phyloP scores from a whole-genome alignment of 2,329 filamentous ascomycete genomes.

The Cytospora leucostoma region DNA sequence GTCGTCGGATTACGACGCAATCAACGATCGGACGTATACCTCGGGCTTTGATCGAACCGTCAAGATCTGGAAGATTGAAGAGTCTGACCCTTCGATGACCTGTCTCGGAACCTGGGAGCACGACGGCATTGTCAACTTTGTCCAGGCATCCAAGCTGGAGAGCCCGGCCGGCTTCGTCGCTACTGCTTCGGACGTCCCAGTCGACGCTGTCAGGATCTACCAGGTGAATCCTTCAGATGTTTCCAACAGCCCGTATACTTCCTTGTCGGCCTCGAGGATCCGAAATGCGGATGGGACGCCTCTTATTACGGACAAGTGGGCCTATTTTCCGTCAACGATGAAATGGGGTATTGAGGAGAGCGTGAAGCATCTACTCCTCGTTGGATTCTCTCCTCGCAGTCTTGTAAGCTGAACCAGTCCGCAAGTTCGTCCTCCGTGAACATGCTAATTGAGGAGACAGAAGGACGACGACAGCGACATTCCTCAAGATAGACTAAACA shows the following conservation, averaged over 20 bases:
- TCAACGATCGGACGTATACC: conserved; percentile 53
- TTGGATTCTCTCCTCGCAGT: conserved; percentile 64
- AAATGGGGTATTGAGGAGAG: conserved; percentile 56
- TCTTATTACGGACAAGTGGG: conserved; percentile 52
- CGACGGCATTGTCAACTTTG: conserved; percentile 63
- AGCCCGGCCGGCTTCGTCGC: conserved; percentile 53
- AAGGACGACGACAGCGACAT: conserved; percentile 58
- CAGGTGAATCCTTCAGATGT: conserved; percentile 43
- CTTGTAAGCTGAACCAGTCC: no score
- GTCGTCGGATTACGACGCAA: conserved; percentile 56
- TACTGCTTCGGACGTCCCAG: conserved; percentile 58
- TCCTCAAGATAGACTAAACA: conserved; percentile 57
- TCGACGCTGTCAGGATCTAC: conserved; percentile 60
- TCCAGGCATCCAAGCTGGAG: conserved; percentile 50
- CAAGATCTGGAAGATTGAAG: conserved; percentile 56
- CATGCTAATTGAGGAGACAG: background rate
- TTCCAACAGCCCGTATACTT: conserved; percentile 39
- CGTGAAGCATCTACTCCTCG: conserved; percentile 55
- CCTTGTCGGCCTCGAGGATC: conserved; percentile 45
- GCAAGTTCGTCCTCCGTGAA: no score
- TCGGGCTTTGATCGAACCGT: conserved; percentile 64
- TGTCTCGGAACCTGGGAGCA: conserved; percentile 56
- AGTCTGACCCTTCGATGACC: conserved; percentile 45
- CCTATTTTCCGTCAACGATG: conserved; percentile 64
- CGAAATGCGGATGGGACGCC: conserved; percentile 35